Base-by-base conservation (phyloP, 345 rosid species). In the Erodium maritimum region DNA sequence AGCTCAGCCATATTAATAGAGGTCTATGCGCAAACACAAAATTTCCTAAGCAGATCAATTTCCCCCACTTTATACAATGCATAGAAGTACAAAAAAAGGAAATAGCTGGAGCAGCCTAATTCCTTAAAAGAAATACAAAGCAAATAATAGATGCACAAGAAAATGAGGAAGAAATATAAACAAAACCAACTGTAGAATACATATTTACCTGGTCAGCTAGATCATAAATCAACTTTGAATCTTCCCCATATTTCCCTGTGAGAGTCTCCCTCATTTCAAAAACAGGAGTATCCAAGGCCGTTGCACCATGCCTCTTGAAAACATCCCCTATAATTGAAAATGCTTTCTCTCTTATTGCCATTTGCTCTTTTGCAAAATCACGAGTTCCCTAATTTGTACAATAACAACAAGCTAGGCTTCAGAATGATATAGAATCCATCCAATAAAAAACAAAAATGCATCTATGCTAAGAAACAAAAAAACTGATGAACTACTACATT, bases 221-320 rank as follows among this genome's bases (percentile, higher is more conserved):
- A 80, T 93, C 95, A 55, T 83, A 87, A 58, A 93, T 75, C 83
- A 93, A 73, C 72, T 89, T 93, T 7, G 99, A 85, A 65, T 93
- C 99, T 76, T 93, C 99, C 59, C 97, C 96, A 16, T 87, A 89
- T 66, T 93, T 89, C 23, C 96, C 99, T 77, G 73, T 85, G 34
- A 89, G 79, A 24, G 99, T 93, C 83, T 93, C 97, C 74, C 87
- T 79, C 84, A 93, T 59, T 69, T 93, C 99, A 63, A 93, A 87
- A 66, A 78, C 97, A 70, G 99, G 99, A 62, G 99, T 93, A 63
- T 93, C 99, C 23, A 93, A 83, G 21, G 91, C 84, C 23, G 87
- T 85, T 23, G 97, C 96, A 65, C 95, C 93, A 56, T 93, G 97
- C 64, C 82, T 90, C 79, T 85, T 83, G 73, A 89, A 93, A 66